Conservation (phyloP, 2,329 filamentous ascomycete species). For the Cryphonectria parasitica region DNA sequence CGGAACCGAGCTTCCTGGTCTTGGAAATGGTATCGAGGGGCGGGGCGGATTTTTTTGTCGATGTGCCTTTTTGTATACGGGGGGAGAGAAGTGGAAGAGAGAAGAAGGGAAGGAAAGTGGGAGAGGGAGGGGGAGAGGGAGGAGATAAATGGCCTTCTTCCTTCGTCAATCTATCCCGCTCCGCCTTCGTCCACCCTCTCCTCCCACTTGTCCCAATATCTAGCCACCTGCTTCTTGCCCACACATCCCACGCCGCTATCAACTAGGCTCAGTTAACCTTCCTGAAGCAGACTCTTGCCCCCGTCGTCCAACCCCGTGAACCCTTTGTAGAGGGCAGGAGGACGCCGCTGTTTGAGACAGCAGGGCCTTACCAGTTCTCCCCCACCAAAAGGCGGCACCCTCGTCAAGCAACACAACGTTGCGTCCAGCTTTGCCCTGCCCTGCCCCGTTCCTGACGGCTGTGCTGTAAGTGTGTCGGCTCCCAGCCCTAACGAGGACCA, state of each 20-base stretch:
- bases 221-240: neutral
- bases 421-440: conserved; percentile 4
- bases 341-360: neutral
- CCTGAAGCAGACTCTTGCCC: conserved; percentile 12
- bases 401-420: conserved; percentile 6
- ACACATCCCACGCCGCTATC: conserved; percentile 17
- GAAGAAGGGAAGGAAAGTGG: too few relatives aligned
- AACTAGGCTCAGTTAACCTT: conserved; percentile 13
- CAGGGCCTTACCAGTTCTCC: conserved; percentile 9
- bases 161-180: conserved; percentile 16
- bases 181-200: neutral
- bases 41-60: neutral
- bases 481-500: conserved; percentile 30
- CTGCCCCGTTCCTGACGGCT: conserved; percentile 10
- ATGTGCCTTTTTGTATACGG: neutral
- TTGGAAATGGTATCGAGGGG: conserved; percentile 12
- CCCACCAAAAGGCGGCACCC: conserved; percentile 18
- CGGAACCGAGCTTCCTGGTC: conserved; percentile 22
- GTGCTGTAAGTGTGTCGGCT: conserved; percentile 17
- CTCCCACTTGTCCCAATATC: neutral
- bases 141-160: conserved; percentile 29
- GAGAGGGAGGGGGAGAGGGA: neutral
- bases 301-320: neutral
- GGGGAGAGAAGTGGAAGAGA: too few relatives aligned
- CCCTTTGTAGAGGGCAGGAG: neutral